phyloP scores from a whole-genome alignment of 108 stramenopile genomes.

The Nitzschia palea region DNA sequence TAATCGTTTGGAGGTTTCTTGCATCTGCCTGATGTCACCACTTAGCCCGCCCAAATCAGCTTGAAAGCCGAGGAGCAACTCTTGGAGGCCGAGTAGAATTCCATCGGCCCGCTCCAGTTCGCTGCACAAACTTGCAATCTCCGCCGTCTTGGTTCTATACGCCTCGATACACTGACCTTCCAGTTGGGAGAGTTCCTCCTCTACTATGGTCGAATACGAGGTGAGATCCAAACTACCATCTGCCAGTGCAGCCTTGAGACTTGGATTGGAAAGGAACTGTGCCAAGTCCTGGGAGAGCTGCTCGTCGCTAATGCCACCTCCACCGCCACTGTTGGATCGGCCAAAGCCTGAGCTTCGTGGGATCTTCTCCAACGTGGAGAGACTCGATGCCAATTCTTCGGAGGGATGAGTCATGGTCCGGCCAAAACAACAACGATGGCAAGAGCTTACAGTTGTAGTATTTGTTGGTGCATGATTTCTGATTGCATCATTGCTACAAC shows the following conservation, averaged over 20 bases:
- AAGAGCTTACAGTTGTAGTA: no score
- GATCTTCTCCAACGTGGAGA: constrained; percentile 6
- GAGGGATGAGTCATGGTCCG: no score
- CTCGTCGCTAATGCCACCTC: constrained; percentile 44
- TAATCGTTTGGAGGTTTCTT: constrained; percentile 90
- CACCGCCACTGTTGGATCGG: background rate
- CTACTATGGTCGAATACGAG: constrained; percentile 75
- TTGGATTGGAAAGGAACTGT: constrained; percentile 82
- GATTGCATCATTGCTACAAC: no score
- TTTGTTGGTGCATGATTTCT: no score
- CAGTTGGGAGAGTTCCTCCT: constrained; percentile 69
- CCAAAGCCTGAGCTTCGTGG: background rate
- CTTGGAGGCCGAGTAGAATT: constrained; percentile 92
- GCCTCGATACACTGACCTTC: constrained; percentile 77
- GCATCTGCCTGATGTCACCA: constrained; percentile 94
- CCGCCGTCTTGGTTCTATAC: constrained; percentile 63
- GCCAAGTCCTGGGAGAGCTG: constrained; percentile 82
- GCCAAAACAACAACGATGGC: no score
- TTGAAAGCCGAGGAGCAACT: constrained; percentile 98
- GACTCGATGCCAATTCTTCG: constrained; percentile 8
- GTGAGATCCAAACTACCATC: constrained; percentile 84
- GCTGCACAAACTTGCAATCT: constrained; percentile 58
- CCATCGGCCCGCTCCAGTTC: constrained; percentile 93
- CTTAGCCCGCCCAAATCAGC: constrained; percentile 96
- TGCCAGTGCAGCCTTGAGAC: constrained; percentile 68